These are phyloP conservation scores for Paraphoma sp. DNA, from an alignment of 2,329 filamentous ascomycete species.

Conservation along the genomic window DNA sequence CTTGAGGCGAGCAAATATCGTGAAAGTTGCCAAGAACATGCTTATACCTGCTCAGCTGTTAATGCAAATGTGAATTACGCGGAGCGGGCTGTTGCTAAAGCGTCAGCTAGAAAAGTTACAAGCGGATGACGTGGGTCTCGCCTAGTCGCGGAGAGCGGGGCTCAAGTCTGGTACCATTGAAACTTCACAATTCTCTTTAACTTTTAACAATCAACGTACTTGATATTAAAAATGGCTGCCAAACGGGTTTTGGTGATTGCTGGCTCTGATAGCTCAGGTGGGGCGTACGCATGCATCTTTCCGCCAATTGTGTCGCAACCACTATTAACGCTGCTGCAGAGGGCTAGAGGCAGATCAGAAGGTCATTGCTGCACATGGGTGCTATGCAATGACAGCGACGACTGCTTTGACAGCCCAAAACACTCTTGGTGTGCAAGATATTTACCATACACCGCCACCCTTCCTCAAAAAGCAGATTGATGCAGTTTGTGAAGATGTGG, in stretches of 20 bases:
- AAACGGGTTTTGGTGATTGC: slow-evolving; percentile 79
- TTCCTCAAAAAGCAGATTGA: slow-evolving; percentile 89
- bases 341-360: slow-evolving; percentile 97
- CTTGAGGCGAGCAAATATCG: too few species aligned
- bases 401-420: slow-evolving; percentile 97
- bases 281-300: slow-evolving; percentile 67
- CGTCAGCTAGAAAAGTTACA: background rate
- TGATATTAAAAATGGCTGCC: slow-evolving; percentile 27
- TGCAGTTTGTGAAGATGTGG: slow-evolving; percentile 82
- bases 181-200: slow-evolving; percentile 9
- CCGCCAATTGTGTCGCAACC: slow-evolving; percentile 11
- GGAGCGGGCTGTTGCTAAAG: too few species aligned
- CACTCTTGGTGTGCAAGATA: slow-evolving; percentile 80
- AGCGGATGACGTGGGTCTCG: slow-evolving; percentile 32
- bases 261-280: slow-evolving; percentile 88
- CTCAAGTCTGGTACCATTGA: slow-evolving; percentile 16
- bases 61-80: too few species aligned
- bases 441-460: slow-evolving; percentile 77
- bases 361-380: slow-evolving; percentile 87
- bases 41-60: too few species aligned
- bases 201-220: background rate
- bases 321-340: slow-evolving; percentile 55
- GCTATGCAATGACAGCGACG: slow-evolving; percentile 95
- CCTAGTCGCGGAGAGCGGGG: slow-evolving; percentile 34
- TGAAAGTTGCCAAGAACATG: too few species aligned